Conservation (phyloP, 2,329 filamentous ascomycete genomes). For the Dactylellina cionopaga region DNA sequence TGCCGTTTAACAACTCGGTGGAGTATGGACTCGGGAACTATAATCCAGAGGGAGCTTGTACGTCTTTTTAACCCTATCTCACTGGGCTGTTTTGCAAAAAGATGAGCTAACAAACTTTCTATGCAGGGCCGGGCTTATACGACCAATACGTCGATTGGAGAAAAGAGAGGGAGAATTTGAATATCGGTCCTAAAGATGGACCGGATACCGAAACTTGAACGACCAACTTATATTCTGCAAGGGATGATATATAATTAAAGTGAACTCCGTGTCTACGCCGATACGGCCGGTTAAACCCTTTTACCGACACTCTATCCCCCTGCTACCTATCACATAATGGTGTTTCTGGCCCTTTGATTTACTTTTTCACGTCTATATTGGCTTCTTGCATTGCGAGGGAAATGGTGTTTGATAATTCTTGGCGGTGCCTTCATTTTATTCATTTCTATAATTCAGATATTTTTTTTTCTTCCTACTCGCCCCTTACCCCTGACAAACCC, state of each 20-base stretch:
- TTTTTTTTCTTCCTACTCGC: not conserved
- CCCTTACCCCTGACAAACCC: too few species aligned
- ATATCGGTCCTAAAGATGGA: slow-evolving; percentile 34
- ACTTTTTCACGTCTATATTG: not conserved
- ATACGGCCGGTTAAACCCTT: too few species aligned
- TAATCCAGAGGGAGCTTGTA: slow-evolving; percentile 56
- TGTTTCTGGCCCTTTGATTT: not conserved
- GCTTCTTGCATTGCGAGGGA: slow-evolving; percentile 26
- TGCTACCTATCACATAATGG: not conserved
- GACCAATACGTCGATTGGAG: slow-evolving; percentile 56
- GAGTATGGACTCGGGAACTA: slow-evolving; percentile 54
- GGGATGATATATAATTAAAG: too few species aligned
- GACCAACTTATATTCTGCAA: not conserved
- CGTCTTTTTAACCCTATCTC: slow-evolving; percentile 18
- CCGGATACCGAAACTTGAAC: slow-evolving; percentile 39
- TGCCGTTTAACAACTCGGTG: slow-evolving; percentile 56
- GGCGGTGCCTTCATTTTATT: too few species aligned
- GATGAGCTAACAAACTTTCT: not conserved
- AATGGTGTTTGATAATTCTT: slow-evolving; percentile 35
- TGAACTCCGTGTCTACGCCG: too few species aligned
- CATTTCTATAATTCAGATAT: not conserved
- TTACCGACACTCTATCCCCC: too few species aligned
- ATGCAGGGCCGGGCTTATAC: slow-evolving; percentile 56
- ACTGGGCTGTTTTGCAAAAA: slow-evolving; percentile 10
- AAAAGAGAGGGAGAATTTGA: slow-evolving; percentile 42